These are phyloP conservation scores for Barnettozyma sucrosica DNA, from an alignment of 805 yeast species.

Conservation along the genomic window DNA sequence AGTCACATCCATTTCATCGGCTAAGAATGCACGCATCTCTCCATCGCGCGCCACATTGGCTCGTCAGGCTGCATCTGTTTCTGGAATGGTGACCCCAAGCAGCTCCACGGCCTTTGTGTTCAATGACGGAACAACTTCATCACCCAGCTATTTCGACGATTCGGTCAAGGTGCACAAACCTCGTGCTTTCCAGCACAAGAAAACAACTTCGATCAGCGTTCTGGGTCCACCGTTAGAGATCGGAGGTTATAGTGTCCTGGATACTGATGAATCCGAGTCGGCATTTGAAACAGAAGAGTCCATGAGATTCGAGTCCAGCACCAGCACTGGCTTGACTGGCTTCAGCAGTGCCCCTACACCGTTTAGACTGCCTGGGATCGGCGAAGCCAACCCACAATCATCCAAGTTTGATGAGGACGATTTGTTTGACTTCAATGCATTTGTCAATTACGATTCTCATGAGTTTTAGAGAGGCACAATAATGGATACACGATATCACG, in stretches of 20 bases:
- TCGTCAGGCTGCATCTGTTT: neutral
- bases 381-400: neutral
- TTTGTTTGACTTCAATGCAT: conserved; percentile 23
- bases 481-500: neutral
- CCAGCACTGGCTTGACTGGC: neutral
- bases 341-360: neutral
- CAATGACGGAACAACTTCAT: conserved; percentile 14
- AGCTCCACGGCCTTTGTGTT: conserved; percentile 10
- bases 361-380: neutral
- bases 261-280: conserved; percentile 10
- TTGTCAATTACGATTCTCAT: conserved; percentile 15
- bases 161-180: conserved; percentile 13
- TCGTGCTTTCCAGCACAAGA: conserved; percentile 6
- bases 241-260: conserved; percentile 1
- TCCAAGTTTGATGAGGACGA: conserved; percentile 13
- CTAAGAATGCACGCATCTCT: conserved; percentile 15
- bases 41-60: conserved; percentile 18
- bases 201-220: conserved; percentile 14
- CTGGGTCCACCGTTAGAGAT: conserved; percentile 21
- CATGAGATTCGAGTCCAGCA: neutral
- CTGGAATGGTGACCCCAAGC: neutral
- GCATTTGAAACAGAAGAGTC: conserved; percentile 8
- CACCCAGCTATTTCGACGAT: conserved; percentile 10
- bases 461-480: neutral
- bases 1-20: conserved; percentile 18